Evolutionary conservation across 768 basidiomycete genomes (phyloP).

Genomic region (Albatrellus ellisii): DNA sequence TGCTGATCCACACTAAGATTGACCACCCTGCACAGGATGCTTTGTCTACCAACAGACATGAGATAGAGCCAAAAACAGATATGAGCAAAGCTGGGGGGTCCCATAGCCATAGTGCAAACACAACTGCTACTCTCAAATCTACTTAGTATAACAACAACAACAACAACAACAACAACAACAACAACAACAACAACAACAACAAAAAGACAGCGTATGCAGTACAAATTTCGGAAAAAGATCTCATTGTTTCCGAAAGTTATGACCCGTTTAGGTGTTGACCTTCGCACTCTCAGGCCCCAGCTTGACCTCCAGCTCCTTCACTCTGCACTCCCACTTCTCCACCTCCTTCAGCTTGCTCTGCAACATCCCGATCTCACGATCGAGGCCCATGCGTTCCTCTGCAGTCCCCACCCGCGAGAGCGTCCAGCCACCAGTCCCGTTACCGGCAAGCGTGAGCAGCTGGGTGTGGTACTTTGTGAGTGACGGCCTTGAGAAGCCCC

Average conservation of each 20-base stretch:
- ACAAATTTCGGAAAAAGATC: too few species aligned
- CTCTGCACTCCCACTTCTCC: conserved; percentile 54
- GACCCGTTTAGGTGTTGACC: too few species aligned
- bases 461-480: conserved; percentile 84
- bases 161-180: too few species aligned
- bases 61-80: conserved; percentile 6
- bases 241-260: too few species aligned
- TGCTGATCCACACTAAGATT: conserved; percentile 48
- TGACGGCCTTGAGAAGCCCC: conserved; percentile 52
- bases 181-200: too few species aligned
- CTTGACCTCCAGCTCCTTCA: conserved; percentile 48
- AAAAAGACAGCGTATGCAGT: too few species aligned
- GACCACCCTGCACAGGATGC: conserved; percentile 15
- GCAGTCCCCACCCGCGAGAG: conserved; percentile 57
- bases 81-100: neutral
- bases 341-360: conserved; percentile 62
- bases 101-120: neutral
- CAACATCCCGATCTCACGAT: conserved; percentile 57
- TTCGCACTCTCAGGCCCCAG: conserved; percentile 20
- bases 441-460: conserved; percentile 67
- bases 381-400: conserved; percentile 62
- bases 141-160: too few species aligned
- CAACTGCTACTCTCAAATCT: too few species aligned
- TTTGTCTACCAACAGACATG: too few species aligned
- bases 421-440: conserved; percentile 58